Conservation (phyloP, 768 basidiomycete species). For the Xerocomellus dryophilus region DNA sequence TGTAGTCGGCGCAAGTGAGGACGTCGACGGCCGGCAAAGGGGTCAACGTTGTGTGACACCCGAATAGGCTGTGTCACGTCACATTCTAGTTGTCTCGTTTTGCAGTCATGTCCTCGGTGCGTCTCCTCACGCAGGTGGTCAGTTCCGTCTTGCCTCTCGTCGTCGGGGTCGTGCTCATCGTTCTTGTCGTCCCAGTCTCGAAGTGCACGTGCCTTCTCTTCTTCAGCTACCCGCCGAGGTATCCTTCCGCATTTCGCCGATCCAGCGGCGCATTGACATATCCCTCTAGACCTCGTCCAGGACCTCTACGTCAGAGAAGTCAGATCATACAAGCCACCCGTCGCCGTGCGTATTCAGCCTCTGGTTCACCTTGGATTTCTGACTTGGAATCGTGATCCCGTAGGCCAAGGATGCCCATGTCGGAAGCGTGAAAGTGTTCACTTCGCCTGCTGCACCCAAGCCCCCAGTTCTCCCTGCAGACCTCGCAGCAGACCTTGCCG, state of each 20-base stretch:
- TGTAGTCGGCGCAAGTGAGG: neutral
- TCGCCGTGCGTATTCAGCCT: constrained; percentile 50
- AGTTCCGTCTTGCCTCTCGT: constrained; percentile 3
- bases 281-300: constrained; percentile 76
- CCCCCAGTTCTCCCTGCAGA: constrained; percentile 74
- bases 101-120: constrained; percentile 57
- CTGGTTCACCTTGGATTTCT: neutral
- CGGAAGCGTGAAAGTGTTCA: constrained; percentile 80
- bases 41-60: constrained; percentile 19
- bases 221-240: constrained; percentile 67
- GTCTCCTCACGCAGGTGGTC: constrained; percentile 56
- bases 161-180: constrained; percentile 10
- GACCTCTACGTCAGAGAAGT: constrained; percentile 89
- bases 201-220: constrained; percentile 54
- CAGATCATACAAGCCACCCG: constrained; percentile 81
- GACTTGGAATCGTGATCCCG: neutral
- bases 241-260: constrained; percentile 29
- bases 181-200: constrained; percentile 31
- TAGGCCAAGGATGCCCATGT: constrained; percentile 91
- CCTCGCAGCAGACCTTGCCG: constrained; percentile 82
- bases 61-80: constrained; percentile 33
- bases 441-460: constrained; percentile 69
- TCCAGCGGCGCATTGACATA: constrained; percentile 2
- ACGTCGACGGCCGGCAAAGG: neutral
- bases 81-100: constrained; percentile 41